Conservation (phyloP, 345 rosid species). For the Gossypium arboreum region DNA sequence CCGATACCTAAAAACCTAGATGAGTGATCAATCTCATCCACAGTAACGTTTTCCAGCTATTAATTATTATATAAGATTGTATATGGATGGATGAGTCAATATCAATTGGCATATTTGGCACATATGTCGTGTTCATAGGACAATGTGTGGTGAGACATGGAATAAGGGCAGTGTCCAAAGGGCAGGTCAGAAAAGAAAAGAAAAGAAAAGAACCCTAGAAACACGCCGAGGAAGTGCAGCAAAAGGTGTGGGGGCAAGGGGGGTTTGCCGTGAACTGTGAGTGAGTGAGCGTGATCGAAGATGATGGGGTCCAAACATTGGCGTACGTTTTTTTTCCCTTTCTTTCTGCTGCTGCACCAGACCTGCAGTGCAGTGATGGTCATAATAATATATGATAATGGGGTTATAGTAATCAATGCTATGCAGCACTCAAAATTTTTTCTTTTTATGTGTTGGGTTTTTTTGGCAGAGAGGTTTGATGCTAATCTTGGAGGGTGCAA, state of each 20-base stretch:
- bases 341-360: not conserved
- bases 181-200: not conserved
- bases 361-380: not conserved
- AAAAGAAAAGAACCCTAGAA: slow-evolving; percentile 25
- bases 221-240: slow-evolving; percentile 30
- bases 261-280: not conserved
- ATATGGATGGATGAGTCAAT: not conserved
- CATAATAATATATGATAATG: not conserved
- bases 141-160: not conserved
- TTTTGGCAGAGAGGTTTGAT: slow-evolving; percentile 3
- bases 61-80: no score
- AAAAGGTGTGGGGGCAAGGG: slow-evolving; percentile 13
- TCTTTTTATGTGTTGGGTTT: not conserved
- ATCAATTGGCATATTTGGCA: not conserved
- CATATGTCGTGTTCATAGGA: not conserved
- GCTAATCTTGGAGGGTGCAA: slow-evolving; percentile 30
- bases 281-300: not conserved
- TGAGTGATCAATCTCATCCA: not conserved
- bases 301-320: not conserved
- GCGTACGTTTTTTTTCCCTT: not conserved
- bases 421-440: not conserved
- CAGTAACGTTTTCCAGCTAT: not conserved
- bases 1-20: not conserved
- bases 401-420: not conserved
- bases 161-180: not conserved